These are phyloP conservation scores for Dendrobium nobile DNA, from an alignment of 106 monocot genomes.

Conservation along the genomic window DNA sequence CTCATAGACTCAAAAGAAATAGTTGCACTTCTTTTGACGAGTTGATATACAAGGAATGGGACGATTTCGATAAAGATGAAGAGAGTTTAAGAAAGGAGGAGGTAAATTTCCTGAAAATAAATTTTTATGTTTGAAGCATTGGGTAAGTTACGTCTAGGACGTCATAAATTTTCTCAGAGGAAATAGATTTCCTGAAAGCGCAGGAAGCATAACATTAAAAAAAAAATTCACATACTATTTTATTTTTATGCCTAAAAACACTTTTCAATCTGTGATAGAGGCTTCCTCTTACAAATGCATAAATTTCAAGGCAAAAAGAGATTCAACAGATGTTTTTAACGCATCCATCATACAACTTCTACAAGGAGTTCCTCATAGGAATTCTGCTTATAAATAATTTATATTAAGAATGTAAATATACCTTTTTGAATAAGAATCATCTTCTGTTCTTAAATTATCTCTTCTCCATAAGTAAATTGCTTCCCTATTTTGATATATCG, in stretches of 20 bases:
- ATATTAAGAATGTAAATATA: not conserved
- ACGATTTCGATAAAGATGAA: no score
- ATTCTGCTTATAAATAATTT: not conserved
- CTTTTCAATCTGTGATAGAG: not conserved
- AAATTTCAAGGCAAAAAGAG: not conserved
- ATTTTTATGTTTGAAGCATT: no score
- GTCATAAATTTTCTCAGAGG: no score
- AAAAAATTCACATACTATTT: not conserved
- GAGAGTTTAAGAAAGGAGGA: no score
- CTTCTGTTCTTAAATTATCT: not conserved
- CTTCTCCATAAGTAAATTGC: not conserved
- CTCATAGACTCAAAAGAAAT: no score
- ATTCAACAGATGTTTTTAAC: not conserved
- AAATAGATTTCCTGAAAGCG: no score
- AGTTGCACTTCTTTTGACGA: no score
- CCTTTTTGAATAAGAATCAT: not conserved
- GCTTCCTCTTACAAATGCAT: not conserved
- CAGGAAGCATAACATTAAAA: no score
- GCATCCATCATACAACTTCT: not conserved
- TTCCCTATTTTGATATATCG: not conserved
- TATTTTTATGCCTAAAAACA: not conserved
- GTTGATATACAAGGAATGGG: no score
- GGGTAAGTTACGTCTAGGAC: no score
- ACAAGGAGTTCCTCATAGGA: not conserved
- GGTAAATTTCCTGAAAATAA: no score